Evolutionary conservation across 2,329 filamentous ascomycete species (phyloP).

Genomic region (Teratosphaeria nubilosa): DNA sequence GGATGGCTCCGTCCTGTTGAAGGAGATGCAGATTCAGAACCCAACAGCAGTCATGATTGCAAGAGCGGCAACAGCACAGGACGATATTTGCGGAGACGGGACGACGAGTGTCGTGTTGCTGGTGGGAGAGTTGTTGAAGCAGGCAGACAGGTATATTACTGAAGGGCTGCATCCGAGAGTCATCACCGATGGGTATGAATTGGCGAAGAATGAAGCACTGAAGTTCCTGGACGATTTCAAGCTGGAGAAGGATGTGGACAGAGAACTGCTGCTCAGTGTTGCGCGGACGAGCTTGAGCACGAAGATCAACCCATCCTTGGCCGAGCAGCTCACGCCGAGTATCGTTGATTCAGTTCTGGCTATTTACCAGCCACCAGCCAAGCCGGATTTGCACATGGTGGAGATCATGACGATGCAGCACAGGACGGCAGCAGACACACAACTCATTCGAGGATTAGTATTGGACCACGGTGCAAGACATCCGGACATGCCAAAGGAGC

Average conservation of each 20-base stretch:
- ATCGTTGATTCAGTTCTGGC: slow-evolving; percentile 94
- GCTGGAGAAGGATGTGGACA: slow-evolving; percentile 74
- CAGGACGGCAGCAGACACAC: slow-evolving; percentile 87
- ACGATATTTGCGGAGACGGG: slow-evolving; percentile 96
- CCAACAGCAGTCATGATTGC: slow-evolving; percentile 82
- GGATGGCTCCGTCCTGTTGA: slow-evolving; percentile 79
- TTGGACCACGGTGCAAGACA: slow-evolving; percentile 93
- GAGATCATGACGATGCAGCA: slow-evolving; percentile 99
- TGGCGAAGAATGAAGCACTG: slow-evolving; percentile 84
- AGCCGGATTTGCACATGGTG: slow-evolving; percentile 97
- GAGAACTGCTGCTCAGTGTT: slow-evolving; percentile 86
- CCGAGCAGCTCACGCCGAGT: slow-evolving; percentile 81
- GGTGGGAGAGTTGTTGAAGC: slow-evolving; percentile 94
- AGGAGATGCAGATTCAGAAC: slow-evolving; percentile 90
- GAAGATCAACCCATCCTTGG: slow-evolving; percentile 82
- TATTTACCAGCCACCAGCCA: slow-evolving; percentile 79
- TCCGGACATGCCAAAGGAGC: slow-evolving; percentile 93
- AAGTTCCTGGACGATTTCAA: slow-evolving; percentile 97
- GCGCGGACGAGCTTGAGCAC: slow-evolving; percentile 90
- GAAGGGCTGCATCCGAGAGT: slow-evolving; percentile 96
- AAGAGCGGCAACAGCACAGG: slow-evolving; percentile 84
- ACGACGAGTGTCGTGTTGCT: slow-evolving; percentile 93
- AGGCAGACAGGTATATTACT: slow-evolving; percentile 89
- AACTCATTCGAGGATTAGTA: slow-evolving; percentile 85
- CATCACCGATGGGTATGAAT: slow-evolving; percentile 94